These are phyloP conservation scores for Tulasnella sp. DNA, from an alignment of 768 basidiomycete genomes.

Conservation along the genomic window DNA sequence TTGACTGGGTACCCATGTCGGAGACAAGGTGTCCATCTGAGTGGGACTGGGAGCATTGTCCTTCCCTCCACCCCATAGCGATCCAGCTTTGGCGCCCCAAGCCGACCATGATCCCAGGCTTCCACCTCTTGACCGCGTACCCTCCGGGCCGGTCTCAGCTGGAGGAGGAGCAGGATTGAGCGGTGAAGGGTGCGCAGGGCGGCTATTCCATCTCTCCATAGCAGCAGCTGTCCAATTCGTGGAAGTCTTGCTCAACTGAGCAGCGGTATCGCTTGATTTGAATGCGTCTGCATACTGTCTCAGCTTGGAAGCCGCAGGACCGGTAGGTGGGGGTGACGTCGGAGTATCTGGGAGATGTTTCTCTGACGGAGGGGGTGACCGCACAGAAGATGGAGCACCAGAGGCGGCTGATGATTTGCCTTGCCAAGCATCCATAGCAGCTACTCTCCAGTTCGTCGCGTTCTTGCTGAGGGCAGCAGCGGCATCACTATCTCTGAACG, in stretches of 20 bases:
- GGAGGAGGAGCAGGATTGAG: constrained; percentile 13
- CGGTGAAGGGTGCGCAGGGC: not conserved
- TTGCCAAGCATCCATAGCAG: constrained; percentile 9
- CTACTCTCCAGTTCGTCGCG: constrained; percentile 14
- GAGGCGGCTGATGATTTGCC: not conserved
- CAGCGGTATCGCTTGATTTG: constrained; percentile 32
- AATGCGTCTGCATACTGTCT: constrained; percentile 30
- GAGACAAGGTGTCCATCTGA: not conserved
- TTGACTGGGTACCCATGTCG: not conserved
- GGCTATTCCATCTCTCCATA: constrained; percentile 19
- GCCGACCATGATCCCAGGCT: constrained; percentile 12
- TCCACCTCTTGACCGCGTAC: not conserved
- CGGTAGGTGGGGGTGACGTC: not conserved
- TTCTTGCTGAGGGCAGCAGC: constrained; percentile 7
- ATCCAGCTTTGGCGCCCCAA: constrained; percentile 17
- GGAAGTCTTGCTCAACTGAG: constrained; percentile 30
- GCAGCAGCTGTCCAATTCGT: constrained; percentile 32
- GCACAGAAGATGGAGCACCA: not conserved
- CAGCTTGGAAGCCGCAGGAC: constrained; percentile 16
- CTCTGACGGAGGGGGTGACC: constrained; percentile 10
- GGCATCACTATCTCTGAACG: constrained; percentile 14
- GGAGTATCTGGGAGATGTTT: not conserved
- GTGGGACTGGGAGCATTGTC: not conserved
- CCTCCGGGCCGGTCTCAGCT: constrained; percentile 13
- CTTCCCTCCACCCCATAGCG: constrained; percentile 15